Percentiles rank a stretch among this genome's conserved stretches.
Conservation (phyloP, 2,329 filamentous ascomycete genomes). For the Trichoderma asperellum region DNA sequence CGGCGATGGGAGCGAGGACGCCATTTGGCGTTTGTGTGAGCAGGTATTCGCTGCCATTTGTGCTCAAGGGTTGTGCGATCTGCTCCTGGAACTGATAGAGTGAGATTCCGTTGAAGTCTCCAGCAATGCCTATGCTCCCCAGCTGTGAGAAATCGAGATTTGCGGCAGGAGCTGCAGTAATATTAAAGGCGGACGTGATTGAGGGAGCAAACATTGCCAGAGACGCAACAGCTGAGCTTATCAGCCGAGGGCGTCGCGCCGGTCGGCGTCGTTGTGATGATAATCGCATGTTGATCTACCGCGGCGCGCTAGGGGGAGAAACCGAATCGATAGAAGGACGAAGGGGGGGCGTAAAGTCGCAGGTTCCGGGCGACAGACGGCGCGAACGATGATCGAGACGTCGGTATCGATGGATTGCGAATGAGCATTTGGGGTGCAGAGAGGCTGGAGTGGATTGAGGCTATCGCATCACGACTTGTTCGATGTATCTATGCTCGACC, state of each 20-base stretch:
- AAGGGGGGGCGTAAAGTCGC: constrained; percentile 10
- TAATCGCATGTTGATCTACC: constrained; percentile 52
- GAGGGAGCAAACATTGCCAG: constrained; percentile 48
- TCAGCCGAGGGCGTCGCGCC: constrained; percentile 44
- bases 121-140: constrained; percentile 81
- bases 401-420: constrained; percentile 30
- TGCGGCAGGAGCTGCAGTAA: constrained; percentile 65
- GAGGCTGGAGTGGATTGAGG: constrained; percentile 32
- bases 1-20: constrained; percentile 72
- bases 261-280: constrained; percentile 48
- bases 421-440: constrained; percentile 38
- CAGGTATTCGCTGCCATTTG: constrained; percentile 80
- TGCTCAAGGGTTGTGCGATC: constrained; percentile 65
- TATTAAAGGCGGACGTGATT: constrained; percentile 56
- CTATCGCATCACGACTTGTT: constrained; percentile 34
- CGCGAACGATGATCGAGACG: constrained; percentile 13
- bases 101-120: constrained; percentile 90
- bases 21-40: constrained; percentile 85
- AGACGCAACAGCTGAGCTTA: constrained; percentile 43
- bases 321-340: constrained; percentile 6
- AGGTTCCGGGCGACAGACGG: constrained; percentile 23
- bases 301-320: constrained; percentile 33
- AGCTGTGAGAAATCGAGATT: constrained; percentile 79
- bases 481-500: constrained; percentile 27
- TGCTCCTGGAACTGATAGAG: constrained; percentile 86